Conservation (phyloP, 768 basidiomycete species). For the Boletus bicolor region DNA sequence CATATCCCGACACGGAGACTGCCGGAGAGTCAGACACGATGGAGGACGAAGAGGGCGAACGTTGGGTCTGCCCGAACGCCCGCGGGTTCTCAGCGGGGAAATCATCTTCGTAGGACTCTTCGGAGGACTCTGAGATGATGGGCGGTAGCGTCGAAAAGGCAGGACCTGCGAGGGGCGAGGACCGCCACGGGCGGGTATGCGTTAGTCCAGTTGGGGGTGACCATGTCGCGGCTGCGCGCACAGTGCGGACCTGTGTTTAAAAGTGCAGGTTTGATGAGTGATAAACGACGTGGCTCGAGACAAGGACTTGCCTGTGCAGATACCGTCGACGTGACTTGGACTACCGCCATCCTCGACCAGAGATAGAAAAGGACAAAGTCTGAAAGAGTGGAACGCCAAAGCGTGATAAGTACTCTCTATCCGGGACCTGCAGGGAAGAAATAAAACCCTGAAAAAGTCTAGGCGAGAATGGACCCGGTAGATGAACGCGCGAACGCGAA, state of each 20-base stretch:
- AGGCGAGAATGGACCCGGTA: not conserved
- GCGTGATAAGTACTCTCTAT: constrained; percentile 5
- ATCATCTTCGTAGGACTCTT: constrained; percentile 18
- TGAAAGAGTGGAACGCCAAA: not conserved
- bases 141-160: constrained; percentile 26
- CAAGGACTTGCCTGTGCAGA: constrained; percentile 14
- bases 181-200: constrained; percentile 29
- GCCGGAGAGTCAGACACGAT: constrained; percentile 13
- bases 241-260: constrained; percentile 13
- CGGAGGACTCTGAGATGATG: constrained; percentile 19
- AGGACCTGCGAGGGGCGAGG: constrained; percentile 28
- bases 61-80: not conserved
- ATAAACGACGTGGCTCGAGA: not conserved
- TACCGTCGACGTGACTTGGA: not conserved
- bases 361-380: not conserved
- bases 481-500: constrained; percentile 22
- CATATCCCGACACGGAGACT: constrained; percentile 9
- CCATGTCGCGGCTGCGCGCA: constrained; percentile 10
- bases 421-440: constrained; percentile 9
- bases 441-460: constrained; percentile 4
- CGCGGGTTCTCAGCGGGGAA: not conserved
- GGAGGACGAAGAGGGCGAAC: constrained; percentile 16
- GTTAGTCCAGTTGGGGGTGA: constrained; percentile 3
- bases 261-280: not conserved
- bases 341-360: constrained; percentile 6